phyloP scores from a whole-genome alignment of 208 protist species.

The Wallacemonas sp. region DNA sequence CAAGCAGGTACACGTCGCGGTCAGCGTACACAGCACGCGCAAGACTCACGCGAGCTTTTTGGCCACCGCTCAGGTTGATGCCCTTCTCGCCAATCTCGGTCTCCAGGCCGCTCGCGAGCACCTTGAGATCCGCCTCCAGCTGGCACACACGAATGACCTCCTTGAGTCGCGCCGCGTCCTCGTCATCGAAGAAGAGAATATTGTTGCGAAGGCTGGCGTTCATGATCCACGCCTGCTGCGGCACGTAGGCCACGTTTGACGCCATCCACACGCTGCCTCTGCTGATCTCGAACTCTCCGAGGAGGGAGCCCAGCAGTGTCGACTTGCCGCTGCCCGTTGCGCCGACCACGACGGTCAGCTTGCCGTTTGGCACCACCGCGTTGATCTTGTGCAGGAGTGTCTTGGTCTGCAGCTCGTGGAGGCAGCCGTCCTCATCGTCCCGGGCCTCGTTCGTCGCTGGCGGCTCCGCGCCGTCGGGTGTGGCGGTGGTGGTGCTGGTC shows the following conservation, averaged over 20 bases:
- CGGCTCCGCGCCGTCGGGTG: background rate
- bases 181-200: conserved; percentile 87
- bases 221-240: conserved; percentile 93
- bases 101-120: conserved; percentile 79
- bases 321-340: conserved; percentile 81
- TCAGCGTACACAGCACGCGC: conserved; percentile 89
- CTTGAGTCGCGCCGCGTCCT: conserved; percentile 48
- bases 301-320: conserved; percentile 52
- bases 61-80: conserved; percentile 88
- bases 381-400: conserved; percentile 46
- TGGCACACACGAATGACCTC: conserved; percentile 57
- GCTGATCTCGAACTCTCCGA: conserved; percentile 40
- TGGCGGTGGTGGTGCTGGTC: background rate
- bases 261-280: conserved; percentile 32
- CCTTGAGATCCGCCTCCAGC: conserved; percentile 81
- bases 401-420: conserved; percentile 41
- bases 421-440: conserved; percentile 18
- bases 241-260: conserved; percentile 82
- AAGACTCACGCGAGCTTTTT: conserved; percentile 85
- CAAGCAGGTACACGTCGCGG: conserved; percentile 87
- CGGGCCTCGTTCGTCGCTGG: background rate
- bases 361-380: conserved; percentile 27
- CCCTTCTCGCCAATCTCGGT: conserved; percentile 92
- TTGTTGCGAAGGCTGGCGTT: conserved; percentile 92
- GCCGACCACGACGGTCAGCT: conserved; percentile 62